Evolutionary conservation across 345 rosid genomes (phyloP), one percentile per base, ranked within the genome.

Genomic region (Lepidium aucheri): DNA sequence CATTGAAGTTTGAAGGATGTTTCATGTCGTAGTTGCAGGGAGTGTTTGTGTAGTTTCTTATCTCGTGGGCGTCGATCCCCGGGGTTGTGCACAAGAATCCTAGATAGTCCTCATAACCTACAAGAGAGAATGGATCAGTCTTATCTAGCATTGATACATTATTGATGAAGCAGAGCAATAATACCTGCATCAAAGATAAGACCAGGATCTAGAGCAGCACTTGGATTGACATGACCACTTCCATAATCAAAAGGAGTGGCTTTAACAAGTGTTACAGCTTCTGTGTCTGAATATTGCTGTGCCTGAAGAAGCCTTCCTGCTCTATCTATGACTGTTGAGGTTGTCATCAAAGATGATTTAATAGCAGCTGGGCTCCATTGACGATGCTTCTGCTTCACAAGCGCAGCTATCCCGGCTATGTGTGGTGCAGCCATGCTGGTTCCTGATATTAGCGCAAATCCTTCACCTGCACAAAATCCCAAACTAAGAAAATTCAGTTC

Each of bases 341-440:
- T 95, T 15, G 97, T 95, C 99, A 91, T 83, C 81, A 95, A 74
- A 51, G 99, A 91, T 53, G 99, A 94, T 79, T 94, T 94, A 45
- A 94, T 88, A 39, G 95, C 92, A 47, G 99, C 95, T 55, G 99
- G 99, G 49, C 97, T 91, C 99, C 99, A 95, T 56, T 67, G 81
- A 67, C 90, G 97, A 76, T 91, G 86, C 76, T 86, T 86, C 82
- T 91, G 99, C 87, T 95, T 95, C 69, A 95, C 78, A 49, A 95
- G 93, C 32, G 99, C 99, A 70, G 97, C 99, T 74, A 95, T 83
- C 46, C 99, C 99, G 0, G 97, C 96, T 65, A 95, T 95, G 76
- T 95, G 99, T 2, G 99, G 99, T 30, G 99, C 97, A 63, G 99
- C 97, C 99, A 95, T 95, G 84, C 99, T 95, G 28, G 99, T 95